A percentile compares a stretch with the other conserved stretches of the same genome.
Evolutionary conservation across 2,329 filamentous ascomycete genomes (phyloP).

Genomic region (Fusarium poae): DNA sequence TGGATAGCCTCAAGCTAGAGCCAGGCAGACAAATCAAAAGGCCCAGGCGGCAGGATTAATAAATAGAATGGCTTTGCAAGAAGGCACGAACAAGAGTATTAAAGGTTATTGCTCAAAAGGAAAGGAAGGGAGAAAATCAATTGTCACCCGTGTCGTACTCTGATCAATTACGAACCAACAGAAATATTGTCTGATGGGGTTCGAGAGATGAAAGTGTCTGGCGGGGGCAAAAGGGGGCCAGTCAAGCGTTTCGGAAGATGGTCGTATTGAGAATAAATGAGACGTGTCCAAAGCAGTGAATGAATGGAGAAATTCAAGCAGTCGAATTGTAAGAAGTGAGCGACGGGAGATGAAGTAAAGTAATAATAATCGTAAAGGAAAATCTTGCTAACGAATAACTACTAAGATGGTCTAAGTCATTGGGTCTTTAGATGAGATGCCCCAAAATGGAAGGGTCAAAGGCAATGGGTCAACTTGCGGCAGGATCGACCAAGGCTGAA

Average conservation of each 20-base stretch:
- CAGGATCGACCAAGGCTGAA: background rate
- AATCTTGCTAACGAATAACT: conserved; percentile 6
- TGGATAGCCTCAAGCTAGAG: conserved; percentile 14
- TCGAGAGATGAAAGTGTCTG: conserved; percentile 29
- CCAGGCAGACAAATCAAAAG: conserved; percentile 14
- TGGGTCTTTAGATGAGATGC: conserved; percentile 30
- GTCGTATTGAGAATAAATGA: conserved; percentile 23
- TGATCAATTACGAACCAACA: conserved; percentile 24
- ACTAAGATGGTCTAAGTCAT: background rate
- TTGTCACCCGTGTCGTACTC: conserved; percentile 8
- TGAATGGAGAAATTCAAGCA: background rate
- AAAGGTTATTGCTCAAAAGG: conserved; percentile 3
- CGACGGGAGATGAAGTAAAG: conserved; percentile 11
- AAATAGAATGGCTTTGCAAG: background rate
- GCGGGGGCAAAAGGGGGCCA: conserved; percentile 34
- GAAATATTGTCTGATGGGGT: conserved; percentile 31
- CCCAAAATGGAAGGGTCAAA: conserved; percentile 41
- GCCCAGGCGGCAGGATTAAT: background rate
- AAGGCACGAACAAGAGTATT: background rate
- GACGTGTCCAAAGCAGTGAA: conserved; percentile 21
- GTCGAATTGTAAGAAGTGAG: conserved; percentile 2
- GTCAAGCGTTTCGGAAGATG: conserved; percentile 24
- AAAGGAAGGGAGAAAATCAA: conserved; percentile 1
- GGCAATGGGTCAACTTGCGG: conserved; percentile 24
- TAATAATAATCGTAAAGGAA: background rate